Conservation (phyloP, 495 filamentous ascomycete genomes). For the Neurospora sp. region DNA sequence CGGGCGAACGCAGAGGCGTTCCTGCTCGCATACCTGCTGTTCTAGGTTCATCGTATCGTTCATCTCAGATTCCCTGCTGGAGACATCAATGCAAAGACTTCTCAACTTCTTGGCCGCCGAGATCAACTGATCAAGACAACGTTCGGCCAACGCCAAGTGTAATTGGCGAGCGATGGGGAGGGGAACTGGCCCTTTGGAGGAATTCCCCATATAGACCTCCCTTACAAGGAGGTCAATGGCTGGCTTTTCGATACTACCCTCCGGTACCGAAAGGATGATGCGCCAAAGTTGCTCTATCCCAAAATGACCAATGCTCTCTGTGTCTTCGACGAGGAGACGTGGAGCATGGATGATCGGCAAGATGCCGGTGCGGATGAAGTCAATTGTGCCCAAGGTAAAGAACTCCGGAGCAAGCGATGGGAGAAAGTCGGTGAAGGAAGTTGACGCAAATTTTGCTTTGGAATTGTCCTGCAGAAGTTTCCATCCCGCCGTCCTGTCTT, state of each 20-base stretch:
- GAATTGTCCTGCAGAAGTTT: conserved; percentile 51
- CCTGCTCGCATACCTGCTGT: conserved; percentile 37
- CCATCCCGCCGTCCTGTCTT: conserved; percentile 33
- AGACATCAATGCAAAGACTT: conserved; percentile 26
- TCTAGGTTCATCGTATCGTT: conserved; percentile 40
- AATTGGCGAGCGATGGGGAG: conserved; percentile 42
- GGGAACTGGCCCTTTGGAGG: conserved; percentile 31
- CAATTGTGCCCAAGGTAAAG: conserved; percentile 55
- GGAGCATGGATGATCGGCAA: conserved; percentile 13
- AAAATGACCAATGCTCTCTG: conserved; percentile 31
- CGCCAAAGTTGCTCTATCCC: conserved; percentile 76
- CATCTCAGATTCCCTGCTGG: conserved; percentile 23
- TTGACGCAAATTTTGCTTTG: conserved; percentile 52
- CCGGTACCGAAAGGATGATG: conserved; percentile 61
- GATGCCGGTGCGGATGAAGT: conserved; percentile 48
- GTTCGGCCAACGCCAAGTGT: conserved; percentile 68
- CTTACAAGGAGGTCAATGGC: conserved; percentile 59
- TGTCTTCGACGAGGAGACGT: conserved; percentile 22
- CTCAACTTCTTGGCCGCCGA: conserved; percentile 55
- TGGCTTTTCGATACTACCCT: conserved; percentile 55
- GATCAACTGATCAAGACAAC: conserved; percentile 67
- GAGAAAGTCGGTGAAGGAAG: conserved; percentile 57
- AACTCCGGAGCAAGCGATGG: conserved; percentile 50
- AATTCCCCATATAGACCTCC: conserved; percentile 57
- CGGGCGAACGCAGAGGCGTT: conserved; percentile 56